Evolutionary conservation across 805 yeast species (phyloP), one percentile per base, ranked within the genome.

Genomic region (Kluyveromyces siamensis): DNA sequence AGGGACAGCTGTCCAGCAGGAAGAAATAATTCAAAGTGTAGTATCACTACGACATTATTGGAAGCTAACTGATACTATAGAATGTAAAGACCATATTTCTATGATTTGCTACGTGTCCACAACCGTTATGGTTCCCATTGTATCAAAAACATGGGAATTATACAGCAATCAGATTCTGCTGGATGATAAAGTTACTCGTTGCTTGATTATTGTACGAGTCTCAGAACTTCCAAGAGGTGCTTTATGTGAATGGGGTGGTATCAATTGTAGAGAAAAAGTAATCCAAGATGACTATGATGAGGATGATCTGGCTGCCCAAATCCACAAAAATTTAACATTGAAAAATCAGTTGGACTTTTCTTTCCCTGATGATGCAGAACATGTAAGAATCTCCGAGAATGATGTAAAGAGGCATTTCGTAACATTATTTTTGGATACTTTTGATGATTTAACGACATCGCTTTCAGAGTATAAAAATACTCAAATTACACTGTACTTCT

Each of bases 11-110:
- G 14, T 17, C 5, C n/a, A 4, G 27, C 14, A 16, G 2, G 46
- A 60, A 7, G 46, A 44, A n/a, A 47, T 53, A 1, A 58, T 55
- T 18, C 76, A 79, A 46, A 60, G 80, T 0, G 69, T 72, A 0
- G 64, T 89, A 21, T 72, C 96, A 0, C 72, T 90, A 45, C 95
- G 87, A 62, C 93, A 89, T 66, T 76, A 88, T 45, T 72, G 74
- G 52, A 74, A 79, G 14, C 83, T 89, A 2, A 79, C 81, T 53
- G 58, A 73, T 6, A 77, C 81, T 7, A 73, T 81, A 16, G 74
- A 72, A 8, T 73, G 75, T 11, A 54, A 54, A 2, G 69, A 68
- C 16, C 72, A 79, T 21, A 66, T 80, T 1, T 66, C 71, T 7
- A 72, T 75, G 47, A 71, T 81, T 1, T 83, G 88, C 50, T 86